These are phyloP conservation scores for Vachellia pachyceras DNA, from an alignment of 306 rosid genomes.

Conservation along the genomic window DNA sequence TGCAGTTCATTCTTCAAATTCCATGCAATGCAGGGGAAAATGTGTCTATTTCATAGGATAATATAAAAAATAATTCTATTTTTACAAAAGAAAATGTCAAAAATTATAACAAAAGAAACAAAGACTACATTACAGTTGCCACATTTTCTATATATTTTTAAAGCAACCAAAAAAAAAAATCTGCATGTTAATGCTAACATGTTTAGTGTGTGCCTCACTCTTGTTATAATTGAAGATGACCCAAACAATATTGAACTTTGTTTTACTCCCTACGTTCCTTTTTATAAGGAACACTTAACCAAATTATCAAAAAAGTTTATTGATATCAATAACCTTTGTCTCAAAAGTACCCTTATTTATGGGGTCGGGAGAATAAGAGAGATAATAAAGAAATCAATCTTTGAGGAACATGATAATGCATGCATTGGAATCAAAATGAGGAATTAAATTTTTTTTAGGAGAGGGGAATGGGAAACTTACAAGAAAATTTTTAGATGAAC, in stretches of 20 bases:
- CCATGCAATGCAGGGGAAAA: not conserved
- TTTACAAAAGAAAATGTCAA: not conserved
- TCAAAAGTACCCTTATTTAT: no score
- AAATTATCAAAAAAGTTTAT: no score
- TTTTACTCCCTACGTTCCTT: no score
- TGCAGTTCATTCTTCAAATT: not conserved
- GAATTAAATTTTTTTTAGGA: no score
- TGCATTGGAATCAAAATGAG: no score
- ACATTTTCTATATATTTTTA: not conserved
- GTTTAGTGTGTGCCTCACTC: conserved; percentile 1
- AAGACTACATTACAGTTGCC: not conserved
- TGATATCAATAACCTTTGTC: no score
- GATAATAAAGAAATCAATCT: no score
- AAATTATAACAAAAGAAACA: not conserved
- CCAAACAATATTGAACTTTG: not conserved
- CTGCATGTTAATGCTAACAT: not conserved
- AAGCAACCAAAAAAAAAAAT: not conserved
- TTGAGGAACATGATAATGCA: no score
- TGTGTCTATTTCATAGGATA: not conserved
- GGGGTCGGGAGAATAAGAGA: no score
- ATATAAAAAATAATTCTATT: not conserved
- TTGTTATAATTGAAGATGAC: conserved; percentile 4
- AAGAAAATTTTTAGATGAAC: no score
- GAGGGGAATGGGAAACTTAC: no score
- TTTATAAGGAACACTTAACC: no score